These are phyloP conservation scores for Fusarium mexicanum DNA, from an alignment of 2,329 filamentous ascomycete genomes.

Conservation along the genomic window DNA sequence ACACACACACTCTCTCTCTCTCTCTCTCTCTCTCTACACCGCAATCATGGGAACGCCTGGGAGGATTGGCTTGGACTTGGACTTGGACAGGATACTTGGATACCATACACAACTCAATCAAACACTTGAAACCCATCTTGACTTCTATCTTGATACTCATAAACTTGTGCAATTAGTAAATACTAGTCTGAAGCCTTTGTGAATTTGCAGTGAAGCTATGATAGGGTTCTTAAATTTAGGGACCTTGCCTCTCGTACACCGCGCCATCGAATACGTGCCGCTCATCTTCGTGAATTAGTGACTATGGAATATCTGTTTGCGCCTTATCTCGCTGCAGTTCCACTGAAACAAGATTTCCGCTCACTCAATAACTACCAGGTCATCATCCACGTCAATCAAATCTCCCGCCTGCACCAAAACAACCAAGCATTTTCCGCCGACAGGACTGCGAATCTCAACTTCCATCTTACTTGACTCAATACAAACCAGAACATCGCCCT, in stretches of 20 bases:
- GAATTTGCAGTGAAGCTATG: background rate
- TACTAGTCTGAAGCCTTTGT: background rate
- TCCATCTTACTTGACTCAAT: constrained; percentile 54
- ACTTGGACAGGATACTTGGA: background rate
- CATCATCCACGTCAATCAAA: constrained; percentile 44
- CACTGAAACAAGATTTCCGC: background rate
- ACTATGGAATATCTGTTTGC: background rate
- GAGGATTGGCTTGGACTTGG: background rate
- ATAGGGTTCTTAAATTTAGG: background rate
- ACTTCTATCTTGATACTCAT: background rate
- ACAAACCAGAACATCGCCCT: constrained; percentile 46
- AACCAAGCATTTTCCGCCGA: constrained; percentile 39
- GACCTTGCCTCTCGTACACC: background rate
- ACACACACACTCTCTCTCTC: background rate
- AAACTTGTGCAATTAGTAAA: background rate
- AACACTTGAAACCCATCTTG: background rate
- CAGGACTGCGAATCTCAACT: constrained; percentile 47
- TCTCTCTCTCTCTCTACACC: background rate
- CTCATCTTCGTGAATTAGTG: background rate
- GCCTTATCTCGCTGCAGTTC: no score
- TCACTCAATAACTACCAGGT: constrained; percentile 39
- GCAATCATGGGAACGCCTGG: background rate
- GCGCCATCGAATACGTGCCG: background rate
- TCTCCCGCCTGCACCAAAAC: constrained; percentile 44
- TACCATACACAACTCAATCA: background rate